Conservation (phyloP, 495 filamentous ascomycete species). For the Symbiotaphrina buchneri region DNA sequence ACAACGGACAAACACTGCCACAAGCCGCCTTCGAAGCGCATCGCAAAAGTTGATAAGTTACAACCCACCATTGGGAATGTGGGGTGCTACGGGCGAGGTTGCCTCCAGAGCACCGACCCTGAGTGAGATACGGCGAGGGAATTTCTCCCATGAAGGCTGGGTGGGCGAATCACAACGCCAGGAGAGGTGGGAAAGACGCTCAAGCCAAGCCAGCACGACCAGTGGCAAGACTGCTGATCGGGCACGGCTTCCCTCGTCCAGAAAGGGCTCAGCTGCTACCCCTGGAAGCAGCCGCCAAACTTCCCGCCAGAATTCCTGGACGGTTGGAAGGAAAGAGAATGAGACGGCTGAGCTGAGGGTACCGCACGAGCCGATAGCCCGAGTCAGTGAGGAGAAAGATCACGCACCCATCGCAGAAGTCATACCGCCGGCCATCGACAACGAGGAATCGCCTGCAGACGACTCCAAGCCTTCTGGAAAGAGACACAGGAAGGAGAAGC, state of each 20-base stretch:
- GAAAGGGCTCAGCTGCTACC: too few species aligned
- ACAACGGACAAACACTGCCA: too few species aligned
- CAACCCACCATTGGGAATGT: conserved; percentile 5
- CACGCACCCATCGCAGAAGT: background rate
- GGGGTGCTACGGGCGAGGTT: conserved; percentile 4
- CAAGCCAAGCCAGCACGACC: too few species aligned
- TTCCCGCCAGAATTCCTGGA: conserved; percentile 4
- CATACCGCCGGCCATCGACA: conserved; percentile 1
- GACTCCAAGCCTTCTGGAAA: background rate
- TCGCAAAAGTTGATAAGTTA: conserved; percentile 1
- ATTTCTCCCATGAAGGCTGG: conserved; percentile 4
- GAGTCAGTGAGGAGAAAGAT: too few species aligned
- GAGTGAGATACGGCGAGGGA: conserved; percentile 4
- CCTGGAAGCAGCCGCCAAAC: conserved; percentile 2
- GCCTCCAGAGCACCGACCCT: conserved; percentile 4
- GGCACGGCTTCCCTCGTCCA: too few species aligned
- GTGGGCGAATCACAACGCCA: too few species aligned
- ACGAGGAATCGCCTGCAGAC: conserved; percentile 2
- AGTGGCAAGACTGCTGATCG: too few species aligned
- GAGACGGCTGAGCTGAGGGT: background rate
- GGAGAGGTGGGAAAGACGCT: too few species aligned
- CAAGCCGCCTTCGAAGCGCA: conserved; percentile 2
- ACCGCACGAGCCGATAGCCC: background rate
- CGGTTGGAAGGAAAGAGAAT: background rate
- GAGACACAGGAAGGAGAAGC: background rate